Base-by-base conservation (phyloP, 352 stramenopile genomes). In the Phytophthora melonis region DNA sequence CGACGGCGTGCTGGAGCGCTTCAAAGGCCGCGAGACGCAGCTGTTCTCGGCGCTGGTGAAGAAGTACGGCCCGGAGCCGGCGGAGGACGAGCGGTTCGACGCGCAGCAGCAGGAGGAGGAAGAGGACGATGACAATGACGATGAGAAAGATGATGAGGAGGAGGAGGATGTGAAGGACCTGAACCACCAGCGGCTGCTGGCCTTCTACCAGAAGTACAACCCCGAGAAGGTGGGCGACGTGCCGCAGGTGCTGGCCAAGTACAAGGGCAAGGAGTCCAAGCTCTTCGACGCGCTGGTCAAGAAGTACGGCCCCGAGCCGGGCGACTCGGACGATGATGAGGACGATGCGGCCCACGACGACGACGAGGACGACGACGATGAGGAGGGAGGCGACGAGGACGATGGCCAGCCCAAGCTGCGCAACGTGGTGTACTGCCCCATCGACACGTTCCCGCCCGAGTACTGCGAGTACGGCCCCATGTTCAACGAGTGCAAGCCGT, bases 141-240 rank as follows among this genome's bases (percentile, higher is more conserved):
- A 72, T 9, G 41, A 63, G 11, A 54, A 75, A 59, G 66, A 79
- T 52, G 62, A 71, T 16, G 36, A 65, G 0, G 43, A 54, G 0
- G 43, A 54, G 1, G 23, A 54, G 1, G 59, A 85, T 34, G 53
- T 77, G 21, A 80, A 78, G 49, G 77, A 87, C 57, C 83, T 90
- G n/a, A 92, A 92, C 70, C 75, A 87, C 69, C 75, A 83, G 67
- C 78, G 89, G 19, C 68, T 96, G 55, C 34, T 90, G 21, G 86
- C 86, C 14, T 96, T 96, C 79, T 96, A 96, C 71, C 63, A 89
- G 32, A 89, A 91, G 74, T 94, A 96, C 78, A 96, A 96, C 68
- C 84, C 86, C 1, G 83, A 92, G 16, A 96, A 96, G 70, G 34
- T 93, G 8, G 77, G 50, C n/a, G 86, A 94, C 43, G 89, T 94